phyloP scores from a whole-genome alignment of 225 moss, liverwort and hornwort genomes.

The Polytrichum formosum region DNA sequence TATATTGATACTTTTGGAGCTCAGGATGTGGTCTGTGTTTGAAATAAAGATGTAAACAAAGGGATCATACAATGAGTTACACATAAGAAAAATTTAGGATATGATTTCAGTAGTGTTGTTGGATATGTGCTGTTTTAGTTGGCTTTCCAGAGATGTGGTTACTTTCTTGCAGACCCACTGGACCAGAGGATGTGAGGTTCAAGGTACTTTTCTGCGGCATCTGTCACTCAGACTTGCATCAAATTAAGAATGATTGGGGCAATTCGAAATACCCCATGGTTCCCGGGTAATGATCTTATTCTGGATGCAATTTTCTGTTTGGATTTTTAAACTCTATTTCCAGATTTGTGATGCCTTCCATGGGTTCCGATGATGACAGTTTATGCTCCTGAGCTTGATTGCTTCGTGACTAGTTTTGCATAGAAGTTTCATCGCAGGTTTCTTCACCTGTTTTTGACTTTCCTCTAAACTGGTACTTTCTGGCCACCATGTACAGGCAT shows the following conservation, averaged over 20 bases:
- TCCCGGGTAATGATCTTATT: slow-evolving; percentile 1
- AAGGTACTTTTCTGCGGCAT: slow-evolving; percentile 43
- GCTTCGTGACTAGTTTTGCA: not conserved
- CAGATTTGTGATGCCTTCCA: no score
- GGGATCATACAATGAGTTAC: no score
- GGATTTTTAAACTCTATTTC: no score
- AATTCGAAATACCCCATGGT: slow-evolving; percentile 14
- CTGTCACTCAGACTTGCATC: slow-evolving; percentile 42
- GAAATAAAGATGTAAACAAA: no score
- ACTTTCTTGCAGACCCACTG: slow-evolving; percentile 17
- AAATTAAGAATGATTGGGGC: slow-evolving; percentile 15
- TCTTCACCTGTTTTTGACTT: not conserved
- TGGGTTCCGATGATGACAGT: not conserved
- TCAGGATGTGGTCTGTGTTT: no score
- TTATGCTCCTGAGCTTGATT: not conserved
- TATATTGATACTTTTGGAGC: not conserved
- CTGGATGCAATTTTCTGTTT: no score
- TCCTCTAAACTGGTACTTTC: no score
- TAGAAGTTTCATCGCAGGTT: not conserved
- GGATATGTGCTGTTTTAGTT: not conserved
- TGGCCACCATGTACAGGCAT: slow-evolving; percentile 21
- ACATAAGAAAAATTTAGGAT: not conserved
- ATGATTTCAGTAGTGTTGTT: not conserved
- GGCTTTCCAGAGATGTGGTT: not conserved
- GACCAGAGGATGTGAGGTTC: slow-evolving; percentile 34